Base-by-base conservation (phyloP, 2,329 filamentous ascomycete species). In the Lasiodiplodia citricola region DNA sequence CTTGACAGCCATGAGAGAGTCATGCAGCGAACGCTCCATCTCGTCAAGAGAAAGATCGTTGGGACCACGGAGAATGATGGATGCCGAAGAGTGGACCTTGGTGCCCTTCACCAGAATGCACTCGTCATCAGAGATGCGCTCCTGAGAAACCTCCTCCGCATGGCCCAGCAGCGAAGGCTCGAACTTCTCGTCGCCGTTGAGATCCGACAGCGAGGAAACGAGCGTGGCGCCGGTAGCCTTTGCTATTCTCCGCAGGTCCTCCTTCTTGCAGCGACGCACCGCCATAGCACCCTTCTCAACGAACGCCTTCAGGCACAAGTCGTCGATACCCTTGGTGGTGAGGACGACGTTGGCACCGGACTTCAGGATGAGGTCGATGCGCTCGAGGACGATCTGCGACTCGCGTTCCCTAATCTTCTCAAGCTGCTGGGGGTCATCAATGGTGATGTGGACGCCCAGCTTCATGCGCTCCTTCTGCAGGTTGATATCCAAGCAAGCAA, bases 391-490 rank as follows among this genome's bases (percentile, higher is more conserved):
- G 83, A 99, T 97, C 75, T 93, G 93, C 21, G 94, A 89, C 81
- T 99, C 96, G 67, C 96, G 89, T 75, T 96, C 90, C 70, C 96
- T 90, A 76, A 99, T 99, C 87, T 97, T 94, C 85, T 99, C 96
- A 63, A 99, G 87, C 82, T 99, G 96, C 79, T 96, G 91, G 60
- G 96, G 96, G 79, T 99, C 96, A 75, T 99, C 96, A 73, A 99
- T 92, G 14, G 96, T 98, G 76, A 99, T 97, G 82, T 99, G 95
- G 70, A 99, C 96, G 73, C 96, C 96, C 69, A 99, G 86, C 88
- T 99, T 98, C 96, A 99, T 98, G 74, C 95, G 89, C 86, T 98
- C 95, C 86, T 99, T 99, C 79, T 98, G 95, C 76, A 99, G 82
- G 83, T 99, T 99, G 89, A 99, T 98, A 80, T 99, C 96, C 70